These are phyloP conservation scores for Protomyces inouyei DNA, from an alignment of 1,139 yeast species.

Conservation along the genomic window DNA sequence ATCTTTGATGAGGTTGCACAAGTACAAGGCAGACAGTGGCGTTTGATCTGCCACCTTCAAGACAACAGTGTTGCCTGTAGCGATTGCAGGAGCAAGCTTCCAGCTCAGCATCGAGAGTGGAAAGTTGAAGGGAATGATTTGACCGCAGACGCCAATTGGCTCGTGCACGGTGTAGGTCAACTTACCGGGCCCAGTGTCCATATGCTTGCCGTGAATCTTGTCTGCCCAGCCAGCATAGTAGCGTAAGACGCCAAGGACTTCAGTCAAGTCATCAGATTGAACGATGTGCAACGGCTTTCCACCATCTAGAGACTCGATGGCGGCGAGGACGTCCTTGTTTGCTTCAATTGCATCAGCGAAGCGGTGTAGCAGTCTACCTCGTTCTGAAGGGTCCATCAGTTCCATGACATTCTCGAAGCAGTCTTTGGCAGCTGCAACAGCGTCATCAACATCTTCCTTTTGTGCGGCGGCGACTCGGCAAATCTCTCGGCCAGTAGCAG, in stretches of 20 bases:
- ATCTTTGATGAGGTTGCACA: conserved; percentile 69
- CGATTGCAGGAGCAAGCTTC: conserved; percentile 83
- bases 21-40: conserved; percentile 77
- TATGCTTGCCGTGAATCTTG: conserved; percentile 64
- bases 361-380: conserved; percentile 48
- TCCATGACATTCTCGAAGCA: conserved; percentile 47
- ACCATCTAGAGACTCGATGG: conserved; percentile 60
- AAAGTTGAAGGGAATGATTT: conserved; percentile 89
- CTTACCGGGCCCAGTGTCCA: conserved; percentile 59
- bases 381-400: conserved; percentile 43
- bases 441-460: conserved; percentile 70
- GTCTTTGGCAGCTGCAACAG: conserved; percentile 55
- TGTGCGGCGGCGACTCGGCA: conserved; percentile 71
- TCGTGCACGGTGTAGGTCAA: conserved; percentile 75
- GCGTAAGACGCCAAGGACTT: conserved; percentile 57
- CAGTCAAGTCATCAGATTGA: conserved; percentile 60
- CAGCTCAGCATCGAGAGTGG: conserved; percentile 93
- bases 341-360: conserved; percentile 51
- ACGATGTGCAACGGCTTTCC: conserved; percentile 56
- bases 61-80: conserved; percentile 88
- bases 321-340: conserved; percentile 50
- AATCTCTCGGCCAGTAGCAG: conserved; percentile 62
- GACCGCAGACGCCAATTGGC: conserved; percentile 78
- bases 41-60: conserved; percentile 88
- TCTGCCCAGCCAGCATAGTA: conserved; percentile 81